Conservation (phyloP, 805 yeast species). For the Millerago galiae region DNA sequence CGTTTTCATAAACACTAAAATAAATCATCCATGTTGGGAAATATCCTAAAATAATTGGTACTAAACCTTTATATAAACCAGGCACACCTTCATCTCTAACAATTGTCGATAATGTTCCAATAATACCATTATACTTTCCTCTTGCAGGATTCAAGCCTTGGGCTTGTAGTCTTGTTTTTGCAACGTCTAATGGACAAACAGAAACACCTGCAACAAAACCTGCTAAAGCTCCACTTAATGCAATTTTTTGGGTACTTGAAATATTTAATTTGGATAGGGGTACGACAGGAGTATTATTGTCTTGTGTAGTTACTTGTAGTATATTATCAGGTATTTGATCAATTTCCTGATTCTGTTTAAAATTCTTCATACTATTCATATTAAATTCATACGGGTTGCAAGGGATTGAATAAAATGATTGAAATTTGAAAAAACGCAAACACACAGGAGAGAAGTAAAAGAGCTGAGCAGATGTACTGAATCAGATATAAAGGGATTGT, state of each 20-base stretch:
- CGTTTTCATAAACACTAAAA: slow-evolving; percentile 80
- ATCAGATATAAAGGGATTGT: not conserved
- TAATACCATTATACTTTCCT: slow-evolving; percentile 44
- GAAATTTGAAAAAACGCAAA: too few species aligned
- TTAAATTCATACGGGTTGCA: too few species aligned
- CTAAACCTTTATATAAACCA: slow-evolving; percentile 85
- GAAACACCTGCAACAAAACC: slow-evolving; percentile 84
- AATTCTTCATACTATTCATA: too few species aligned
- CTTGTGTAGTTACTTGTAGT: slow-evolving; percentile 7
- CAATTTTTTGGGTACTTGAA: slow-evolving; percentile 53
- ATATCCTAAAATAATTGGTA: slow-evolving; percentile 90
- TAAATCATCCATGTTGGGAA: slow-evolving; percentile 98
- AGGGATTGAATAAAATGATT: too few species aligned
- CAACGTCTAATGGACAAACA: slow-evolving; percentile 95
- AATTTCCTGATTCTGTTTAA: not conserved
- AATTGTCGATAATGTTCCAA: slow-evolving; percentile 61
- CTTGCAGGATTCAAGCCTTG: slow-evolving; percentile 44
- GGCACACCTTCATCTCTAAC: slow-evolving; percentile 69
- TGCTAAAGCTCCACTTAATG: slow-evolving; percentile 88
- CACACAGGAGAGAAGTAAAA: too few species aligned
- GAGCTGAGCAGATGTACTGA: too few species aligned
- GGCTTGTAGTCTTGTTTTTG: slow-evolving; percentile 90
- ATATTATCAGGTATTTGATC: slow-evolving; percentile 9
- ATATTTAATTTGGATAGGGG: slow-evolving; percentile 9
- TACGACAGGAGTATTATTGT: not conserved